These are phyloP conservation scores for Ophiostoma ulmi DNA, from an alignment of 2,329 filamentous ascomycete genomes.

Conservation along the genomic window DNA sequence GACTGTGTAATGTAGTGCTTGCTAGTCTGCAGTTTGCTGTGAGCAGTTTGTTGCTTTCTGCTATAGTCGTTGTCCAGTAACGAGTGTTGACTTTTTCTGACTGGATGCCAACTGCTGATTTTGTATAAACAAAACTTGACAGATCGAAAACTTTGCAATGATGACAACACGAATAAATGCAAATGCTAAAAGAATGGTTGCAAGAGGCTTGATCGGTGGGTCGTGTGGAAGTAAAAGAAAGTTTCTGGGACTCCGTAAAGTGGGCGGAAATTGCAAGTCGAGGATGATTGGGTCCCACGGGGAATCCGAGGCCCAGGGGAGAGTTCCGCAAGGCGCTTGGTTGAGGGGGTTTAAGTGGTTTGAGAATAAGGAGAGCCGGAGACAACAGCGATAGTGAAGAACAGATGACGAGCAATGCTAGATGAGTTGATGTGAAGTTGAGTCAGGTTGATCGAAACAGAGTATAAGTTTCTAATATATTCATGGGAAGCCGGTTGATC, in stretches of 20 bases:
- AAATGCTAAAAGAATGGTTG: constrained; percentile 11
- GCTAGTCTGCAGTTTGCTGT: background rate
- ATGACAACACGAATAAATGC: background rate
- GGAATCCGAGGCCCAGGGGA: constrained; percentile 21
- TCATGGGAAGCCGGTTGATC: background rate
- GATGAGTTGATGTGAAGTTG: background rate
- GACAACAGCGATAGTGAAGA: background rate
- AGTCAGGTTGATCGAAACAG: background rate
- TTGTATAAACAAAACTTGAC: background rate
- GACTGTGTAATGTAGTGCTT: background rate
- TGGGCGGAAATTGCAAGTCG: constrained; percentile 33
- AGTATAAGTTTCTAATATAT: background rate
- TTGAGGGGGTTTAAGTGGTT: constrained; percentile 20
- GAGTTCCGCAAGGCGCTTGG: constrained; percentile 27
- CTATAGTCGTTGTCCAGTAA: background rate
- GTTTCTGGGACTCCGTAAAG: constrained; percentile 23
- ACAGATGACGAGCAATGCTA: too few relatives aligned
- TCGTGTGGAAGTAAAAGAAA: constrained; percentile 19
- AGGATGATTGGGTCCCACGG: constrained; percentile 32
- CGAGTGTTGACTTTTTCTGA: background rate
- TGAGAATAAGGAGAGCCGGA: background rate
- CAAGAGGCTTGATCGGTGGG: constrained; percentile 24
- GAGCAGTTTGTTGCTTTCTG: background rate
- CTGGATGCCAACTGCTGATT: background rate
- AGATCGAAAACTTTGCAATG: constrained; percentile 8